Percentiles rank a stretch among this genome's conserved stretches.
Evolutionary conservation across 495 filamentous ascomycete species (phyloP).

Genomic region (Aspergillus hancockii): DNA sequence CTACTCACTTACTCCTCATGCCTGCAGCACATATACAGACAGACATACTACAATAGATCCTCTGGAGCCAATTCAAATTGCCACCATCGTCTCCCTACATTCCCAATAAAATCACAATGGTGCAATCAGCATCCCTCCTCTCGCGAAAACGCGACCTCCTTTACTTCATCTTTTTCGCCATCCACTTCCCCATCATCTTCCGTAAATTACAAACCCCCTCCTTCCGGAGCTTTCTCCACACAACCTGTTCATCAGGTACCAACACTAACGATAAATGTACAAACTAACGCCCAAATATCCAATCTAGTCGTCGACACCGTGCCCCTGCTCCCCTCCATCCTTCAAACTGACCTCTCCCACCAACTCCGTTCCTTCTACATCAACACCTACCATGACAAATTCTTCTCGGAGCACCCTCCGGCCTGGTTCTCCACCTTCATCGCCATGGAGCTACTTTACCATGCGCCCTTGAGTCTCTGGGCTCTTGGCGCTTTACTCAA

Average conservation of each 20-base stretch:
- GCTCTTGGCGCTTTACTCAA: slow-evolving; percentile 52
- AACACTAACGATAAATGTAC: too few species aligned
- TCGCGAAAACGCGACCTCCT: slow-evolving; percentile 53
- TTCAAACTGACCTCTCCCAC: slow-evolving; percentile 52
- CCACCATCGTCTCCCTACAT: not conserved
- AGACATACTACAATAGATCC: not conserved
- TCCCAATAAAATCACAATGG: slow-evolving; percentile 11
- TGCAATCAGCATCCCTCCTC: slow-evolving; percentile 31
- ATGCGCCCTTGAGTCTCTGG: slow-evolving; percentile 70
- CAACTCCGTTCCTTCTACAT: slow-evolving; percentile 64
- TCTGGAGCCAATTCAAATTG: not conserved
- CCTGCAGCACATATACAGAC: too few species aligned
- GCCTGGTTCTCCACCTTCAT: slow-evolving; percentile 72
- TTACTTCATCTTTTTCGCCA: slow-evolving; percentile 70
- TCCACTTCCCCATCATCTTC: slow-evolving; percentile 68
- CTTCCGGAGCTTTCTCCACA: slow-evolving; percentile 10
- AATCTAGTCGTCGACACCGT: slow-evolving; percentile 63
- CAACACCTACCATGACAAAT: slow-evolving; percentile 70
- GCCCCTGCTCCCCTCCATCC: slow-evolving; percentile 59
- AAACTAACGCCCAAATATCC: not conserved
- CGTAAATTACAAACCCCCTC: slow-evolving; percentile 45
- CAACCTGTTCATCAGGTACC: not conserved
- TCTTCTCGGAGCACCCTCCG: slow-evolving; percentile 62
- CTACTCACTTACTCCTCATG: too few species aligned
- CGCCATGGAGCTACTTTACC: slow-evolving; percentile 68